A percentile compares a stretch with the other conserved stretches of the same genome.
phyloP scores from a whole-genome alignment of 2,329 filamentous ascomycete genomes.

The Rachicladosporium sp. region DNA sequence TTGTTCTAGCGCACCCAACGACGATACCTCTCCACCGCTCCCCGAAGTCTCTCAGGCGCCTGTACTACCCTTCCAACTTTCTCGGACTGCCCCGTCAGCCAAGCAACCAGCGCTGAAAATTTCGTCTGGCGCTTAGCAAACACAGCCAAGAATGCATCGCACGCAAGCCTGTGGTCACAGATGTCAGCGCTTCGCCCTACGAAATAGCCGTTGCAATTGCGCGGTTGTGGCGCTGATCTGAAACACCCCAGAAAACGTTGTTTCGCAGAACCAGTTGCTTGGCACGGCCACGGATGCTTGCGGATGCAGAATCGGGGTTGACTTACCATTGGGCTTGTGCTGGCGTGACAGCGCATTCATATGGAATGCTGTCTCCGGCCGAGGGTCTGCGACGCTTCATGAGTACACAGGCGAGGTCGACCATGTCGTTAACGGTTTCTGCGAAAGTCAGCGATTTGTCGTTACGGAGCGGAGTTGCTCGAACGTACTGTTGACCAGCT shows the following conservation, averaged over 20 bases:
- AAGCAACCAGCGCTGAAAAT: conserved; percentile 52
- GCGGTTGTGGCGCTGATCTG: too few relatives aligned
- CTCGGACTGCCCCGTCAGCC: conserved; percentile 40
- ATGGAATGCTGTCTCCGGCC: conserved; percentile 22
- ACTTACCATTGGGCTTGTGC: conserved; percentile 51
- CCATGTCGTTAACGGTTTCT: conserved; percentile 55
- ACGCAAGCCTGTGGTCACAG: conserved; percentile 44
- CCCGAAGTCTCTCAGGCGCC: conserved; percentile 21
- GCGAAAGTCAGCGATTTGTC: conserved; percentile 3
- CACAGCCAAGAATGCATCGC: conserved; percentile 56
- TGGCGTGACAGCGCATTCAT: conserved; percentile 48
- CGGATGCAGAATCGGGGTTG: background rate
- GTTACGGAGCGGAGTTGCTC: conserved; percentile 3
- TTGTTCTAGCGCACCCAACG: background rate
- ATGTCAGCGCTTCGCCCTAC: too few relatives aligned
- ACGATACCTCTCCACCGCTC: conserved; percentile 6
- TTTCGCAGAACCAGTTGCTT: background rate
- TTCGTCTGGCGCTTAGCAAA: conserved; percentile 59
- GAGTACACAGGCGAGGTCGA: conserved; percentile 51
- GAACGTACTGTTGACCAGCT: conserved; percentile 47
- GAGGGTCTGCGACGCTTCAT: conserved; percentile 41
- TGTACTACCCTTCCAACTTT: conserved; percentile 19
- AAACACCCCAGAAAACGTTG: too few relatives aligned
- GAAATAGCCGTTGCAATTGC: too few relatives aligned
- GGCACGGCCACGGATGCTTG: background rate